A percentile compares a stretch with the other conserved stretches of the same genome.
phyloP scores from a whole-genome alignment of 805 yeast genomes.

The Nakazawaea anatomiae region DNA sequence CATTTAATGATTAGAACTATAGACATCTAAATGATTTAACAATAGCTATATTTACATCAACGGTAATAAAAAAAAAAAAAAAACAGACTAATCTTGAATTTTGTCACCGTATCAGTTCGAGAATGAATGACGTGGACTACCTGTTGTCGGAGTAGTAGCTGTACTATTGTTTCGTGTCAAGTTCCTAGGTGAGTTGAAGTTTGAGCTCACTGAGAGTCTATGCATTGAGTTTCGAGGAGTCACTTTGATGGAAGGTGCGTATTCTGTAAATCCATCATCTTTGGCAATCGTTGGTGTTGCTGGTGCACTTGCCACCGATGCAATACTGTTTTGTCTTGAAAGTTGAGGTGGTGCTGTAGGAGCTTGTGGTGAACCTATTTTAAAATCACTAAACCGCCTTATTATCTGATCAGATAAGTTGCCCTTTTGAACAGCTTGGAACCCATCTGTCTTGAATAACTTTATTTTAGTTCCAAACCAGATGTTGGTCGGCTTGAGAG shows the following conservation, averaged over 20 bases:
- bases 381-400: slow-evolving; percentile 40
- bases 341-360: slow-evolving; percentile 20
- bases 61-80: not conserved
- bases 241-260: slow-evolving; percentile 15
- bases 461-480: slow-evolving; percentile 41
- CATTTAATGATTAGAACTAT: not conserved
- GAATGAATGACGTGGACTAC: slow-evolving; percentile 11
- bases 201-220: slow-evolving; percentile 8
- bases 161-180: slow-evolving; percentile 2
- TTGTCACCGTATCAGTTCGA: not conserved
- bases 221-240: slow-evolving; percentile 19
- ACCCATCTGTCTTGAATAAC: slow-evolving; percentile 26
- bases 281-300: slow-evolving; percentile 5
- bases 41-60: not conserved
- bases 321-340: slow-evolving; percentile 18
- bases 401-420: slow-evolving; percentile 38
- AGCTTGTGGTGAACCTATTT: slow-evolving; percentile 16
- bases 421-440: not conserved
- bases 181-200: slow-evolving; percentile 5
- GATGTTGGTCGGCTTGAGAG: slow-evolving; percentile 26
- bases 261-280: slow-evolving; percentile 3
- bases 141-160: slow-evolving; percentile 3
- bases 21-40: not conserved
- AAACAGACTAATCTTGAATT: not conserved
- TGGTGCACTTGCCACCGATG: not conserved